Conservation (phyloP, 1,139 yeast genomes). For the Protomyces gravidus region DNA sequence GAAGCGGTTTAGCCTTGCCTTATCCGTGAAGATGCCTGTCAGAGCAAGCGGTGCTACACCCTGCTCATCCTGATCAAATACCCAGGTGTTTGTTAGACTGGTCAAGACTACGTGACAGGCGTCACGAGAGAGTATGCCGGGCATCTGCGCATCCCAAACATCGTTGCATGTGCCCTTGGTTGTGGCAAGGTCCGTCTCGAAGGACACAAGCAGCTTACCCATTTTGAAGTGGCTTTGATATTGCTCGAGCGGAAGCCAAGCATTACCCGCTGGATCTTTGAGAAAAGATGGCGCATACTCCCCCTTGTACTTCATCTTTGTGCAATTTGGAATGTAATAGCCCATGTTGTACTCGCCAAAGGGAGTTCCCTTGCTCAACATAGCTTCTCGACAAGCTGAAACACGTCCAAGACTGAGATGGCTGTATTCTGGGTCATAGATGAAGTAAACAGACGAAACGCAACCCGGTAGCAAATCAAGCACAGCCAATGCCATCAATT, state of each 20-base stretch:
- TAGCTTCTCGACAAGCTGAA: slow-evolving; percentile 68
- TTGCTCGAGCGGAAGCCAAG: slow-evolving; percentile 1
- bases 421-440: slow-evolving; percentile 68
- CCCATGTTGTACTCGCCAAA: slow-evolving; percentile 39
- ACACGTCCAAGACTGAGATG: slow-evolving; percentile 70
- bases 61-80: too few species aligned
- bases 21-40: not conserved
- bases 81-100: too few species aligned
- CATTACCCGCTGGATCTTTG: slow-evolving; percentile 40
- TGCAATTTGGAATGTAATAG: slow-evolving; percentile 70
- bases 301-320: slow-evolving; percentile 77
- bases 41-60: not conserved
- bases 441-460: slow-evolving; percentile 77
- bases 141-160: not conserved
- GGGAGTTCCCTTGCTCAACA: slow-evolving; percentile 41
- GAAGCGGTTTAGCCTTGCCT: not conserved
- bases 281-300: slow-evolving; percentile 48
- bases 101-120: too few species aligned
- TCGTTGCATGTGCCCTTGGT: not conserved
- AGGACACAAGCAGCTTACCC: not conserved
- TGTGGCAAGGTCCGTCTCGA: not conserved
- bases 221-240: not conserved
- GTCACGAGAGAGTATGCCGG: not conserved
- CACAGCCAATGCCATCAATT: slow-evolving; percentile 70
- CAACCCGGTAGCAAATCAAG: slow-evolving; percentile 73